Conservation (phyloP, 2,329 filamentous ascomycete genomes). For the Colletotrichum salicis region DNA sequence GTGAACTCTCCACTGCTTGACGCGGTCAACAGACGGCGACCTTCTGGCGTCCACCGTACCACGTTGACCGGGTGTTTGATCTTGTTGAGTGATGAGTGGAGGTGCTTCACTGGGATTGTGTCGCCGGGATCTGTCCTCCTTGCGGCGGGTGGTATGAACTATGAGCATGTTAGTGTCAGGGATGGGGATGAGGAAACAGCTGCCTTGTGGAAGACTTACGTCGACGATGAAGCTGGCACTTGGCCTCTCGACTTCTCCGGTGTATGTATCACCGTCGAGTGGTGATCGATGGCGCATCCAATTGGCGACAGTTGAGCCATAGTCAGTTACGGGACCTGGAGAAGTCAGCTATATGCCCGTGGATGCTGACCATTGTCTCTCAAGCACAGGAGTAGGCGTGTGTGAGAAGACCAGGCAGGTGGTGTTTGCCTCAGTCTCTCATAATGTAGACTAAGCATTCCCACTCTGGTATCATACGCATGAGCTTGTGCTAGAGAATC, state of each 20-base stretch:
- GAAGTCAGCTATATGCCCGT: slow-evolving; percentile 17
- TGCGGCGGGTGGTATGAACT: slow-evolving; percentile 90
- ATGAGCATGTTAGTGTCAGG: slow-evolving; percentile 21
- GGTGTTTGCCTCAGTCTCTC: neutral
- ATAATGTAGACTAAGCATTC: neutral
- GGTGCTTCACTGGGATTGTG: slow-evolving; percentile 90
- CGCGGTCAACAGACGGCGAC: slow-evolving; percentile 87
- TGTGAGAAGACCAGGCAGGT: no score
- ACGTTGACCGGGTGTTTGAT: slow-evolving; percentile 98
- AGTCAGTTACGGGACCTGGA: slow-evolving; percentile 89
- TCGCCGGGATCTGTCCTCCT: slow-evolving; percentile 80
- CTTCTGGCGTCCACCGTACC: slow-evolving; percentile 97
- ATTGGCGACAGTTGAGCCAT: slow-evolving; percentile 87
- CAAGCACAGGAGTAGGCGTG: neutral
- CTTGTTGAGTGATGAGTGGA: slow-evolving; percentile 98
- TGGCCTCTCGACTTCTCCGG: slow-evolving; percentile 83
- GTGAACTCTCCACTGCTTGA: slow-evolving; percentile 98
- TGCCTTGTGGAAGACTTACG: slow-evolving; percentile 61
- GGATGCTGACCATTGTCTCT: neutral
- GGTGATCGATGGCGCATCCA: slow-evolving; percentile 84
- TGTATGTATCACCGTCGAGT: slow-evolving; percentile 53
- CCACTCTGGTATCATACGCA: neutral
- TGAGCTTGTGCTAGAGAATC: neutral
- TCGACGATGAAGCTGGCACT: slow-evolving; percentile 91
- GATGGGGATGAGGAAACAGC: neutral